A percentile compares a stretch with the other conserved stretches of the same genome.
Conservation (phyloP, 345 rosid species). For the Citrus trifoliata region DNA sequence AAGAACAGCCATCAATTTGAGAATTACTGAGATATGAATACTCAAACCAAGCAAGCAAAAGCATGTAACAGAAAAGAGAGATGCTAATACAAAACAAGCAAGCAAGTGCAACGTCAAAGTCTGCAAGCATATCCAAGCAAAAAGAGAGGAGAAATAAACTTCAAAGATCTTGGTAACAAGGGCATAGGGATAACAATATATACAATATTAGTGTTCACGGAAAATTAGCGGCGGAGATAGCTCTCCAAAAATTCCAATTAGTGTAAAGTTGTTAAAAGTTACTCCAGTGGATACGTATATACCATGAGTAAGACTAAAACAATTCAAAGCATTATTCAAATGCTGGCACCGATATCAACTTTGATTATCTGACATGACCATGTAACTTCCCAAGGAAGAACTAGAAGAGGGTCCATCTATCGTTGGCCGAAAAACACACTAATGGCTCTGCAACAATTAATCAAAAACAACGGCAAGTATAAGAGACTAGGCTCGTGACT, state of each 20-base stretch:
- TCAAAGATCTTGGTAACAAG: neutral
- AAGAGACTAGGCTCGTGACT: neutral
- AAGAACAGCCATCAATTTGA: conserved; percentile 19
- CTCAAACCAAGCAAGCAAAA: neutral
- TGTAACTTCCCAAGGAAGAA: neutral
- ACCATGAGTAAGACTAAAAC: neutral
- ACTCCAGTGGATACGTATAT: no score
- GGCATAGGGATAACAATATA: neutral
- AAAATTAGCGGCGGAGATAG: neutral
- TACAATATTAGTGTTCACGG: neutral
- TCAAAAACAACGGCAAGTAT: neutral
- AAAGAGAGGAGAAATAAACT: neutral
- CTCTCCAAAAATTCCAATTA: neutral
- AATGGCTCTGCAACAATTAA: neutral
- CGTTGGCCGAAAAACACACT: neutral
- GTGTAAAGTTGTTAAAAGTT: neutral
- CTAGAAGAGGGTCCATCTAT: neutral
- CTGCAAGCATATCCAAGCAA: neutral
- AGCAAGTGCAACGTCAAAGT: neutral
- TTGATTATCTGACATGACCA: neutral
- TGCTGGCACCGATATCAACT: neutral
- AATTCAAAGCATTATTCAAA: neutral
- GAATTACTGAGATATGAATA: neutral
- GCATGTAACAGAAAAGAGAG: neutral
- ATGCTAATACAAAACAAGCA: neutral